Percentiles rank a stretch among this genome's conserved stretches.
phyloP scores from a whole-genome alignment of 495 filamentous ascomycete species.

The Pseudevernia furfuracea region DNA sequence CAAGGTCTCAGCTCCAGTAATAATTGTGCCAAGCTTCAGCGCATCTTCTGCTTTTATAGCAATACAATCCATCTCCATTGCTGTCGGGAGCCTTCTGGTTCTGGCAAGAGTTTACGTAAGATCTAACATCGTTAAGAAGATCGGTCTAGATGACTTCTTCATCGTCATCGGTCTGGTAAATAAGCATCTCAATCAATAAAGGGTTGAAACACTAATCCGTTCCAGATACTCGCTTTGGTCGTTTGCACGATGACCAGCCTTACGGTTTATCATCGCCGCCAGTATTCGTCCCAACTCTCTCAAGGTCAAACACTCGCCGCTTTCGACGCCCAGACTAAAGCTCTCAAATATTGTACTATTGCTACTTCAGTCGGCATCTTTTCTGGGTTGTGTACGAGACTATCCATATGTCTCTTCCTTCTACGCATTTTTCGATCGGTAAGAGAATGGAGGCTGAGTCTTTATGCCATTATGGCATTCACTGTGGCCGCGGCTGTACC shows the following conservation, averaged over 20 bases:
- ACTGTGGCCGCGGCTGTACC: conserved; percentile 32
- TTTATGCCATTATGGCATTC: conserved; percentile 36
- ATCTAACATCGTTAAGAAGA: not conserved
- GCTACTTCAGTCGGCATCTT: conserved; percentile 32
- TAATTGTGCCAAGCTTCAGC: no score
- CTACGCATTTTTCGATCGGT: conserved; percentile 36
- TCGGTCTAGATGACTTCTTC: conserved; percentile 9
- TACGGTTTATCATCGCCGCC: not conserved
- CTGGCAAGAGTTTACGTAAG: not conserved
- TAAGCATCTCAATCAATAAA: no score
- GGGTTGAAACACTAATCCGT: no score
- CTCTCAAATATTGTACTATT: no score
- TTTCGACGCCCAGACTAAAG: not conserved
- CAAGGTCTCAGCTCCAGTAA: no score
- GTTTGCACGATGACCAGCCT: not conserved
- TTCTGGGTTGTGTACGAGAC: conserved; percentile 35
- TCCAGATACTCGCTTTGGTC: not conserved
- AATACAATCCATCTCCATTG: no score
- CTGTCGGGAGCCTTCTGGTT: not conserved
- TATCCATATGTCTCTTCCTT: conserved; percentile 41
- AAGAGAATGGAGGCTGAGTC: conserved; percentile 29
- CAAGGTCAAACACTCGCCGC: not conserved
- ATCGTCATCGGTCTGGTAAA: not conserved
- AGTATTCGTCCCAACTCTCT: not conserved
- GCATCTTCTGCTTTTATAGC: no score